phyloP scores from a whole-genome alignment of 1,284 basidiomycete species.

The Puccinia hordei region DNA sequence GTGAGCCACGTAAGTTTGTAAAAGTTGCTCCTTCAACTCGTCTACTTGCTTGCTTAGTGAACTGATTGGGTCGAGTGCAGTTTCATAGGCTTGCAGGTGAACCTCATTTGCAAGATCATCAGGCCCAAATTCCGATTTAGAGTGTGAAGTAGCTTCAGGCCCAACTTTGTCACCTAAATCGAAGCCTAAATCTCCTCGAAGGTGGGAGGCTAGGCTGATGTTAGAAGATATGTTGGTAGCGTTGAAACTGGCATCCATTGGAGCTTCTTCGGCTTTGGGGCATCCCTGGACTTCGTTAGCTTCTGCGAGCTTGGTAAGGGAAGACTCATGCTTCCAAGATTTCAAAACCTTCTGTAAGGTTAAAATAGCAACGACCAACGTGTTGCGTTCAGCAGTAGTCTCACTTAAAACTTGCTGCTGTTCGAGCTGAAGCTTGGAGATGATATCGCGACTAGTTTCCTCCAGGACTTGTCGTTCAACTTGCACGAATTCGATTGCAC shows the following conservation, averaged over 20 bases:
- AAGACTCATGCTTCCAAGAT: background rate
- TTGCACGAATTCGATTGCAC: constrained; percentile 20
- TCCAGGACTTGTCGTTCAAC: constrained; percentile 19
- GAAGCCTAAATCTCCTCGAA: background rate
- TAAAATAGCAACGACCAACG: constrained; percentile 10
- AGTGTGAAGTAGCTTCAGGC: background rate
- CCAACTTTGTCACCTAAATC: background rate
- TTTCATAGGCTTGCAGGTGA: background rate
- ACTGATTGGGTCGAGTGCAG: constrained; percentile 6
- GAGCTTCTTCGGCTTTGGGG: background rate
- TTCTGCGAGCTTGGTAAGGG: background rate
- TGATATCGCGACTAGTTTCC: background rate
- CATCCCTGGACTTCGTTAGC: background rate
- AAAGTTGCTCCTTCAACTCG: constrained; percentile 22
- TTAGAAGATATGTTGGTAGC: background rate
- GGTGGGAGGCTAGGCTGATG: constrained; percentile 7
- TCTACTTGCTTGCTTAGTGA: constrained; percentile 14
- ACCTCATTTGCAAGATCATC: background rate
- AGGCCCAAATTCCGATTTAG: no score
- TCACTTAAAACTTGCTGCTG: background rate
- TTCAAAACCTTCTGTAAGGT: background rate
- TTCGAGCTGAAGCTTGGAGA: background rate
- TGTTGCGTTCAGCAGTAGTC: constrained; percentile 19
- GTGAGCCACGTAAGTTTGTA: constrained; percentile 6
- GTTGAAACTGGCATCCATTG: background rate